Conservation (phyloP, 805 yeast species). For the Isabelozyma heimii region DNA sequence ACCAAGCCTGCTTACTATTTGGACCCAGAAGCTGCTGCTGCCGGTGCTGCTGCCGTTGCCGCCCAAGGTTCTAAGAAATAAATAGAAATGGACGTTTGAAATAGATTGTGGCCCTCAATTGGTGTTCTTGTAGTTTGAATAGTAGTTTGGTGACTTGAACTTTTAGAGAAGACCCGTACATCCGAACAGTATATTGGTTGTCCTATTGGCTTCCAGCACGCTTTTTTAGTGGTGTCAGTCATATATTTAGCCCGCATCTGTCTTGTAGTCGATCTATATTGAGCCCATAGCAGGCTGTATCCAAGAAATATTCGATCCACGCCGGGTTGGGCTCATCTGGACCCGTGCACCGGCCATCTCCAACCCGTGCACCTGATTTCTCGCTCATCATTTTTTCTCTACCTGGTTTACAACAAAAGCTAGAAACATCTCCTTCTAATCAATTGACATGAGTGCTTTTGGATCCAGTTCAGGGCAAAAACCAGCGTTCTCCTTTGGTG, state of each 20-base stretch:
- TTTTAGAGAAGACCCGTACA: background rate
- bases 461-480: background rate
- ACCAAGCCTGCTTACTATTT: conserved; percentile 91
- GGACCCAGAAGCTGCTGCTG: conserved; percentile 99
- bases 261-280: too few species aligned
- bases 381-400: background rate
- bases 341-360: background rate
- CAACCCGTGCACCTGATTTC: background rate
- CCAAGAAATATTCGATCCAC: too few species aligned
- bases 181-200: too few species aligned
- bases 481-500: conserved; percentile 6
- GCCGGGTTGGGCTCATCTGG: too few species aligned
- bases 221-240: too few species aligned
- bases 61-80: conserved; percentile 72
- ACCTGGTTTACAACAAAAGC: background rate
- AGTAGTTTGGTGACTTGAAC: too few species aligned
- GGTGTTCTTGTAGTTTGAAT: too few species aligned
- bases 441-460: background rate
- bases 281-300: too few species aligned
- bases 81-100: background rate
- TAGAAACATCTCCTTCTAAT: background rate
- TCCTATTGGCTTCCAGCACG: too few species aligned
- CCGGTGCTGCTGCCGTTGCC: conserved; percentile 99
- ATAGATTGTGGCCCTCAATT: too few species aligned
- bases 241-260: too few species aligned